phyloP scores from a whole-genome alignment of 2,329 filamentous ascomycete genomes.

The Xylariales sp. region DNA sequence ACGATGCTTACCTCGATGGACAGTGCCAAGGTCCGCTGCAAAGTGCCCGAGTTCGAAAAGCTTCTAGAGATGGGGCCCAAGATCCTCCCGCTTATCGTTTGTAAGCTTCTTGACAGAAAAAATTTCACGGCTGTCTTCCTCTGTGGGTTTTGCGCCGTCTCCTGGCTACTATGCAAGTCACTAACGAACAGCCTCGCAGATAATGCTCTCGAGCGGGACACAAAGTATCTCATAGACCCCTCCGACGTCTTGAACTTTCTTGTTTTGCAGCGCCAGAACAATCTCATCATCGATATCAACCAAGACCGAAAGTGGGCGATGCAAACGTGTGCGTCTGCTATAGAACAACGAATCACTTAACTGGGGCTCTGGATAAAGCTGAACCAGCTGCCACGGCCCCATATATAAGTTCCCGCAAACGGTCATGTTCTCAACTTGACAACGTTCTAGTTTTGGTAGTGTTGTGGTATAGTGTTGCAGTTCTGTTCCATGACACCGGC shows the following conservation, averaged over 20 bases:
- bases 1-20: not conserved
- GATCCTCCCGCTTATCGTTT: not conserved
- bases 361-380: too few species aligned
- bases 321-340: too few species aligned
- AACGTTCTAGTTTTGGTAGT: too few species aligned
- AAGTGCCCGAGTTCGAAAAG: not conserved
- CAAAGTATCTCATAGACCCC: not conserved
- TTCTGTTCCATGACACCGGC: too few species aligned
- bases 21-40: not conserved
- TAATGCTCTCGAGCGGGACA: not conserved
- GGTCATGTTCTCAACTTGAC: too few species aligned
- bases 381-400: too few species aligned
- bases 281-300: slow-evolving; percentile 2
- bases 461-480: too few species aligned
- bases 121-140: not conserved
- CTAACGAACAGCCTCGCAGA: not conserved
- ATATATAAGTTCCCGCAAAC: too few species aligned
- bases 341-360: too few species aligned
- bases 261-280: not conserved
- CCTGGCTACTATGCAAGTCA: not conserved
- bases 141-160: not conserved
- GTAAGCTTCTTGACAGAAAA: not conserved
- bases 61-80: not conserved
- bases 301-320: not conserved
- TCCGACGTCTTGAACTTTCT: not conserved